Percentiles rank a stretch among this genome's conserved stretches.
Evolutionary conservation across 192 early-diverging fungal species (phyloP).

Genomic region (Umbelopsis ramanniana): DNA sequence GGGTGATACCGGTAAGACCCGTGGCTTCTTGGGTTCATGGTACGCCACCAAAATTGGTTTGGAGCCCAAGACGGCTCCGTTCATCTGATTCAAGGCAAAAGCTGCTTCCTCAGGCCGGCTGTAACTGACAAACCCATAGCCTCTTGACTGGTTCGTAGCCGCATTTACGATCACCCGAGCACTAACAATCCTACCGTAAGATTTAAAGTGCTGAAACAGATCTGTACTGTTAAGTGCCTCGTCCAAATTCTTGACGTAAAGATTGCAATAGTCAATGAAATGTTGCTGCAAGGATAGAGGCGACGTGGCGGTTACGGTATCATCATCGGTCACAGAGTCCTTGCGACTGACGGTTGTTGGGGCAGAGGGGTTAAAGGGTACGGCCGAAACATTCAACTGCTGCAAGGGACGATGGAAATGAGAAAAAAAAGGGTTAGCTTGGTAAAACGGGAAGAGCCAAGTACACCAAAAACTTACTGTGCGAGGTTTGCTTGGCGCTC

Average conservation of each 20-base stretch:
- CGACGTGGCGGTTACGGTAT: neutral
- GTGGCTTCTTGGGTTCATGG: slow-evolving; percentile 88
- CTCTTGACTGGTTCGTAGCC: slow-evolving; percentile 70
- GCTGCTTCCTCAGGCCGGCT: slow-evolving; percentile 88
- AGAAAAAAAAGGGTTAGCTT: no score
- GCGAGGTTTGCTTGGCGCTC: neutral
- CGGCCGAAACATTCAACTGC: slow-evolving; percentile 11
- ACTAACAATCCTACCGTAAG: slow-evolving; percentile 87
- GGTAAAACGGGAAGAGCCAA: no score
- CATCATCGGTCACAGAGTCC: neutral
- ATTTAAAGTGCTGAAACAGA: slow-evolving; percentile 89
- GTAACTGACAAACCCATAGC: slow-evolving; percentile 95
- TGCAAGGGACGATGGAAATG: neutral
- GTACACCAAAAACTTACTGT: neutral
- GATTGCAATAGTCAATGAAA: slow-evolving; percentile 64
- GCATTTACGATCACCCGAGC: slow-evolving; percentile 85
- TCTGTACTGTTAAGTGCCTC: slow-evolving; percentile 88
- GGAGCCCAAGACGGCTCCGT: slow-evolving; percentile 13
- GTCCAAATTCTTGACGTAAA: slow-evolving; percentile 96
- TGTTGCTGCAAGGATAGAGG: slow-evolving; percentile 15
- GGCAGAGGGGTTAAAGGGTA: neutral
- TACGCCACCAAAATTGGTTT: slow-evolving; percentile 91
- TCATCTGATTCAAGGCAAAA: slow-evolving; percentile 86
- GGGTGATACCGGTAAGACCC: slow-evolving; percentile 32
- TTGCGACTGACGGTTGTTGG: neutral